These are phyloP conservation scores for Ascochyta rabiei DNA, from an alignment of 2,329 filamentous ascomycete genomes.

Conservation along the genomic window DNA sequence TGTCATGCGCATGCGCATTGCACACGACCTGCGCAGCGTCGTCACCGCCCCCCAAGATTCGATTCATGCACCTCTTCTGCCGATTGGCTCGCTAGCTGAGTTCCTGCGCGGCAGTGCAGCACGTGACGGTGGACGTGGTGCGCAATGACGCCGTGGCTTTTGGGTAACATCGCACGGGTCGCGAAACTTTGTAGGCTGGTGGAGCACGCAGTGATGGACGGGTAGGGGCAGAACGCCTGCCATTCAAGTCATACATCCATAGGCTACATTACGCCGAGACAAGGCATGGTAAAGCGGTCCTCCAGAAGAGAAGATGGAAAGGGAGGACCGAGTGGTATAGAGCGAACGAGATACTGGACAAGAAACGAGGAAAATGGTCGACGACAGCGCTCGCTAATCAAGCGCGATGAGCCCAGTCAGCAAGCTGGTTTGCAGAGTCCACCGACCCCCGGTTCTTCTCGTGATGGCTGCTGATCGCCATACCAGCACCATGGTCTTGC, in stretches of 20 bases:
- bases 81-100: constrained; percentile 11
- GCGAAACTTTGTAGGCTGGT: neutral
- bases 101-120: constrained; percentile 2
- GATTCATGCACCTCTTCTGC: constrained; percentile 8
- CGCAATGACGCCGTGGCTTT: constrained; percentile 10
- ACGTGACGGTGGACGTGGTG: constrained; percentile 7
- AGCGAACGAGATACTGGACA: neutral
- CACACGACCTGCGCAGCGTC: constrained; percentile 13
- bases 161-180: neutral
- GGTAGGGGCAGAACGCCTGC: neutral
- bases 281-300: neutral
- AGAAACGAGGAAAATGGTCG: neutral
- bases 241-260: constrained; percentile 7
- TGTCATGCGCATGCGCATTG: constrained; percentile 10
- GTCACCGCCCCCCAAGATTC: constrained; percentile 3
- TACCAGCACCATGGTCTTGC: constrained; percentile 34
- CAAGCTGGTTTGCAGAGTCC: constrained; percentile 43
- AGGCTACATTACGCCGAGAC: constrained; percentile 7
- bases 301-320: neutral
- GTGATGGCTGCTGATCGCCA: constrained; percentile 36
- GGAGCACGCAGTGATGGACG: neutral
- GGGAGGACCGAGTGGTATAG: constrained; percentile 8
- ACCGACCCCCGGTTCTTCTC: constrained; percentile 48
- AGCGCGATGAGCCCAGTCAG: constrained; percentile 45
- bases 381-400: constrained; percentile 11